A percentile compares a stretch with the other conserved stretches of the same genome.
Evolutionary conservation across 371 early-diverging fungal species (phyloP).

Genomic region (Cokeromyces recurvatus): DNA sequence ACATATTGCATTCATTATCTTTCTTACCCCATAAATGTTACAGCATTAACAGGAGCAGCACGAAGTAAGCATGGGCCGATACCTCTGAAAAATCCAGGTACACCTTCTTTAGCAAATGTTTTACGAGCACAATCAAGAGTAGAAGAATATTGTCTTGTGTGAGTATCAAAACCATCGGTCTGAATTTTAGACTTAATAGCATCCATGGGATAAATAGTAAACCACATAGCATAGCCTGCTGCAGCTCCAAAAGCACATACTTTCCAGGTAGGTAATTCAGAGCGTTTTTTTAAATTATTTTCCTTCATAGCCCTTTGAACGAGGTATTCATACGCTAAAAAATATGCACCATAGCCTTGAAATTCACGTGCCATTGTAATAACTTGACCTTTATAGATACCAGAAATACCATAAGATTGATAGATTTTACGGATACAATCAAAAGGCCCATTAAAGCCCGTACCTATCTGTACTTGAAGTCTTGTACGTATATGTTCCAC

Average conservation of each 20-base stretch:
- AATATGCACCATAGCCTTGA: constrained; percentile 79
- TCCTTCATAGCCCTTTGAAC: constrained; percentile 66
- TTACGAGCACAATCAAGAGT: constrained; percentile 65
- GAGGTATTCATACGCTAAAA: constrained; percentile 73
- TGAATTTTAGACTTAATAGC: constrained; percentile 77
- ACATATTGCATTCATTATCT: too few relatives aligned
- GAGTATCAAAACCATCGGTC: constrained; percentile 64
- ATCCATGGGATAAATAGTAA: constrained; percentile 74
- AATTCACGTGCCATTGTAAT: constrained; percentile 78
- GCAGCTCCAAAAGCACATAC: constrained; percentile 69
- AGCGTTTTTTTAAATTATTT: constrained; percentile 32
- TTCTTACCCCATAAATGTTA: constrained; percentile 76
- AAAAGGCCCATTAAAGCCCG: constrained; percentile 59
- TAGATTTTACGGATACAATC: constrained; percentile 76
- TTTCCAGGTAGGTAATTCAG: constrained; percentile 60
- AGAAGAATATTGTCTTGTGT: constrained; percentile 55
- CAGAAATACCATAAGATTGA: constrained; percentile 61
- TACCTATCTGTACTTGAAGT: constrained; percentile 67
- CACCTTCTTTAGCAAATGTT: constrained; percentile 63
- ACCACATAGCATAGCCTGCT: constrained; percentile 82
- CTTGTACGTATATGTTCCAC: constrained; percentile 83
- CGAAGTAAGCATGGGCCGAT: constrained; percentile 82
- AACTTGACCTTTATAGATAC: constrained; percentile 80
- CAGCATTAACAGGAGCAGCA: constrained; percentile 87
- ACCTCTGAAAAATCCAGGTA: constrained; percentile 79